Conservation (phyloP, 495 filamentous ascomycete species). For the Oidiodendron maius region DNA sequence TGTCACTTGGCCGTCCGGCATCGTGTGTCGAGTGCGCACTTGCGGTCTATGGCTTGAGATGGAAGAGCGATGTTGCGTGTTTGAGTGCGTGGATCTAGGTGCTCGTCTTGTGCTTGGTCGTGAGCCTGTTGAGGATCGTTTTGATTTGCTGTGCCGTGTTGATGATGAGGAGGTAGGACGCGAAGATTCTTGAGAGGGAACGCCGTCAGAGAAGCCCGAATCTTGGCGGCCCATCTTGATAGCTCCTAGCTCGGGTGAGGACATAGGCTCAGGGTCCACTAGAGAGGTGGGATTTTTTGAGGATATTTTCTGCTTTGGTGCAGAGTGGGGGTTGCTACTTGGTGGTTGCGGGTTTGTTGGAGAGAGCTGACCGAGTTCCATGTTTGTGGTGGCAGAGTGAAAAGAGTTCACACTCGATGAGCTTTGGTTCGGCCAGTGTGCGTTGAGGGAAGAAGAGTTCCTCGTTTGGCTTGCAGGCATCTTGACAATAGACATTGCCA, state of each 20-base stretch:
- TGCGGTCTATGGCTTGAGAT: background rate
- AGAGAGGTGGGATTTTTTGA: background rate
- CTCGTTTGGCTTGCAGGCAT: conserved; percentile 5
- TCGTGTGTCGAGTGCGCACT: conserved; percentile 10
- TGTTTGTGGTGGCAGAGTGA: conserved; percentile 18
- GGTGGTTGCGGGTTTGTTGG: background rate
- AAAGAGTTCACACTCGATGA: conserved; percentile 18
- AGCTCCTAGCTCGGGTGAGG: conserved; percentile 7
- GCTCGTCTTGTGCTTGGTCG: conserved; percentile 12
- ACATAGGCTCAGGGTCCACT: background rate
- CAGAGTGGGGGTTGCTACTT: conserved; percentile 11
- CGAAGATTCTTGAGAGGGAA: background rate
- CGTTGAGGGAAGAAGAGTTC: conserved; percentile 11
- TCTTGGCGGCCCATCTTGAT: conserved; percentile 18
- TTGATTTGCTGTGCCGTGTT: background rate
- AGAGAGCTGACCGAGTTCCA: background rate
- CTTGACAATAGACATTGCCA: background rate
- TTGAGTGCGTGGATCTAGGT: background rate
- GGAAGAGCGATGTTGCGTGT: background rate
- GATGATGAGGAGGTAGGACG: conserved; percentile 3
- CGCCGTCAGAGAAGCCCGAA: conserved; percentile 14
- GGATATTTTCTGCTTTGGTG: background rate
- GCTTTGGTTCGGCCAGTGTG: conserved; percentile 11
- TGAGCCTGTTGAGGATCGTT: conserved; percentile 7
- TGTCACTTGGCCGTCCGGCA: background rate